These are phyloP conservation scores for Pichia sp. DNA, from an alignment of 1,139 yeast species.

Conservation along the genomic window DNA sequence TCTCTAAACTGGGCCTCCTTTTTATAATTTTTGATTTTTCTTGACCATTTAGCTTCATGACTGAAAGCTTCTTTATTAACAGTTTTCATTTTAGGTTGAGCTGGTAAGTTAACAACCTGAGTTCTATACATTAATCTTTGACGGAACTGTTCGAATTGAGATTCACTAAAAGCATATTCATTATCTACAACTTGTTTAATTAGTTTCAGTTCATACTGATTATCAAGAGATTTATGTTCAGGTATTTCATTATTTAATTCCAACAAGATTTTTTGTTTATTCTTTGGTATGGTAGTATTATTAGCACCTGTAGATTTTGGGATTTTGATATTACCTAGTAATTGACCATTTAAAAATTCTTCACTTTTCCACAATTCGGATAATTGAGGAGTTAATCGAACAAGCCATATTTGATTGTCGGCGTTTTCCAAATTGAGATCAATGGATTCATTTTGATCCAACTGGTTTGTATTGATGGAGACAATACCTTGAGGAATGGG, in stretches of 20 bases:
- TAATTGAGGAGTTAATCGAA: constrained; percentile 79
- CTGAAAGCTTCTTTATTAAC: constrained; percentile 35
- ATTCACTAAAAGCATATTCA: constrained; percentile 86
- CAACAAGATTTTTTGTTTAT: constrained; percentile 42
- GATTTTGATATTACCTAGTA: constrained; percentile 76
- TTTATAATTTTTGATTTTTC: constrained; percentile 26
- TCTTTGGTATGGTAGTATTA: neutral
- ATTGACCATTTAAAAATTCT: constrained; percentile 59
- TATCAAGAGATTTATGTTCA: constrained; percentile 48
- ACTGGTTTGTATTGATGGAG: constrained; percentile 27
- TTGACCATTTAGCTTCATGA: constrained; percentile 29
- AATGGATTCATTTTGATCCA: constrained; percentile 42
- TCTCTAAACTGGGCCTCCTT: constrained; percentile 32
- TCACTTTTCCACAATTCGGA: constrained; percentile 76
- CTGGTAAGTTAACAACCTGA: constrained; percentile 44
- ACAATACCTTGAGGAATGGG: constrained; percentile 31
- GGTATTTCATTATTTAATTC: constrained; percentile 40
- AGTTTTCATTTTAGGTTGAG: constrained; percentile 39
- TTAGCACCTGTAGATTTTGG: constrained; percentile 31
- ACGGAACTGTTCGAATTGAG: constrained; percentile 59
- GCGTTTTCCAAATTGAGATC: constrained; percentile 53
- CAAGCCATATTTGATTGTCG: constrained; percentile 79
- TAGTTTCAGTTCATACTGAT: constrained; percentile 73
- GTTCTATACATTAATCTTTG: constrained; percentile 40
- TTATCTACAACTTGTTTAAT: constrained; percentile 75